Evolutionary conservation across 495 filamentous ascomycete genomes (phyloP).

Genomic region (Lasiosphaeria miniovina): DNA sequence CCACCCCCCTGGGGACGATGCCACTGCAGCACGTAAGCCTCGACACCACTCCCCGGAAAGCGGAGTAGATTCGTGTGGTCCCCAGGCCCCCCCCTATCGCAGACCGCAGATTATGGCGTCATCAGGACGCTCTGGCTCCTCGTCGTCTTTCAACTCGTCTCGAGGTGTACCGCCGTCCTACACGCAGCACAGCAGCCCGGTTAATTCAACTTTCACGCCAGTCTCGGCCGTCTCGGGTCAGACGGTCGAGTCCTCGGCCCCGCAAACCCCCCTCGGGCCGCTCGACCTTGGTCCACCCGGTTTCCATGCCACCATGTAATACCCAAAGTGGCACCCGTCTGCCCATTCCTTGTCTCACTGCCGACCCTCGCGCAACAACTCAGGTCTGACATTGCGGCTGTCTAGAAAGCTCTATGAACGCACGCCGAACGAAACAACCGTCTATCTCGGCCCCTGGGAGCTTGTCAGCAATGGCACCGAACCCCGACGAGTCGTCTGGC

Average conservation of each 20-base stretch:
- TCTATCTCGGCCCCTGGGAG: constrained; percentile 40
- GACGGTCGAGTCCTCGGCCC: constrained; percentile 31
- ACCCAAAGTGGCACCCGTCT: constrained; percentile 2
- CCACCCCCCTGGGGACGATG: no score
- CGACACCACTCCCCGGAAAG: background rate
- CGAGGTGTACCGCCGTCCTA: constrained; percentile 28
- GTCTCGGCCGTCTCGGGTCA: constrained; percentile 32
- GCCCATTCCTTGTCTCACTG: constrained; percentile 7
- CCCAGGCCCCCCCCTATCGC: background rate
- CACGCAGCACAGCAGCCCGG: constrained; percentile 28
- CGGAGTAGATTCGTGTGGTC: constrained; percentile 3
- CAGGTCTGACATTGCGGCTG: constrained; percentile 17
- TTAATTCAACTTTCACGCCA: constrained; percentile 32
- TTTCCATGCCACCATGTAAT: constrained; percentile 38
- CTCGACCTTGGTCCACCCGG: constrained; percentile 39
- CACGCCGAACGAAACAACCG: constrained; percentile 29
- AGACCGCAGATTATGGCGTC: constrained; percentile 20
- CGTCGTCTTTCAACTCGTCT: constrained; percentile 37
- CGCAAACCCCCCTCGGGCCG: constrained; percentile 30
- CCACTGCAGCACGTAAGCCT: no score
- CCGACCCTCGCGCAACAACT: constrained; percentile 7
- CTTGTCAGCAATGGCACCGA: constrained; percentile 23
- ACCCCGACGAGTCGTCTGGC: constrained; percentile 32
- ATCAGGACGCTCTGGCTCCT: constrained; percentile 32
- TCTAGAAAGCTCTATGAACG: constrained; percentile 34